Evolutionary conservation across 768 basidiomycete species (phyloP).

Genomic region (Lactarius deliciosus): DNA sequence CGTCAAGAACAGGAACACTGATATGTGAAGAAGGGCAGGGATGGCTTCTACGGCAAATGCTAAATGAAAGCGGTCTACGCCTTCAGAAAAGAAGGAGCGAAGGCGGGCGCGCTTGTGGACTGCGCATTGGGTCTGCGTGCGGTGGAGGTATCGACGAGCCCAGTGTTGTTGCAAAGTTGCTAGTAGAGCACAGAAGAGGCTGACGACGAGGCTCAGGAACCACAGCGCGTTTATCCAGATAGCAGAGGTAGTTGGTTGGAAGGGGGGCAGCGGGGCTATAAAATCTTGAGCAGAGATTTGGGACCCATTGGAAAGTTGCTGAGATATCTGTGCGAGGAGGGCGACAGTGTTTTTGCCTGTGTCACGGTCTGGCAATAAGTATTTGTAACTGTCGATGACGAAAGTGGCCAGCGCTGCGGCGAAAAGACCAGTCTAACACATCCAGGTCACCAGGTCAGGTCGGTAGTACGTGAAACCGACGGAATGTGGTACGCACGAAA

Average conservation of each 20-base stretch:
- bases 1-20: constrained; percentile 20
- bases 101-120: constrained; percentile 19
- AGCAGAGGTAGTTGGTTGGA: constrained; percentile 7
- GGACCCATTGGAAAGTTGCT: constrained; percentile 15
- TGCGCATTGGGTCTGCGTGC: constrained; percentile 1
- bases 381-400: constrained; percentile 27
- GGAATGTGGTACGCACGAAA: constrained; percentile 10
- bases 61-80: constrained; percentile 6
- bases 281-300: background rate
- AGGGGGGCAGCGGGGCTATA: background rate
- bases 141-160: constrained; percentile 20
- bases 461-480: background rate
- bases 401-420: constrained; percentile 18
- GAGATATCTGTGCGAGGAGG: constrained; percentile 25
- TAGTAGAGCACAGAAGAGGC: constrained; percentile 20
- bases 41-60: constrained; percentile 13
- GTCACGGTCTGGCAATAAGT: constrained; percentile 11
- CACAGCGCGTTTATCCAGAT: constrained; percentile 21
- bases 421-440: constrained; percentile 23
- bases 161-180: constrained; percentile 20
- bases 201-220: constrained; percentile 18
- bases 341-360: constrained; percentile 7
- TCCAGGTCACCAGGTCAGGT: background rate
- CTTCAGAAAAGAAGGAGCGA: constrained; percentile 16
- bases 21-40: constrained; percentile 17